A percentile compares a stretch with the other conserved stretches of the same genome.
These are phyloP conservation scores for Ascocoryne sarcoides DNA, from an alignment of 2,329 filamentous ascomycete genomes.

Conservation along the genomic window DNA sequence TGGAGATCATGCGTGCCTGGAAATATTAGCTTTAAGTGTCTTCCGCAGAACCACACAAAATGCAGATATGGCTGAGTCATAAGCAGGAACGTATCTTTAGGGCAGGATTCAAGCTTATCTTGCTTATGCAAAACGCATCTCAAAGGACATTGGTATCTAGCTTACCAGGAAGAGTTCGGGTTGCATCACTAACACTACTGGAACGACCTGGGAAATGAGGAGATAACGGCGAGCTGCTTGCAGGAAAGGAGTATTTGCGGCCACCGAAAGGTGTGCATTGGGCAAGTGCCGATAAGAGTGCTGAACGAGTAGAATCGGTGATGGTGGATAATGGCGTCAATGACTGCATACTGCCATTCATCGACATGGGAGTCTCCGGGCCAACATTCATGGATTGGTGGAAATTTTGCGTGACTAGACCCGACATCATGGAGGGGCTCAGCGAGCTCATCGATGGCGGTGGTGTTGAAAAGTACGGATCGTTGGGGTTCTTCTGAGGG, in stretches of 20 bases:
- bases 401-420: slow-evolving; percentile 51
- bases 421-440: slow-evolving; percentile 63
- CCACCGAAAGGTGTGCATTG: slow-evolving; percentile 47
- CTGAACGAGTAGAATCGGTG: slow-evolving; percentile 54
- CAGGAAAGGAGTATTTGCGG: slow-evolving; percentile 56
- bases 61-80: not conserved
- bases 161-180: slow-evolving; percentile 54
- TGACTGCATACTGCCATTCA: slow-evolving; percentile 49
- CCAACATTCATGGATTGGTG: slow-evolving; percentile 60
- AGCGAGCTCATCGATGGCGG: slow-evolving; percentile 65
- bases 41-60: not conserved
- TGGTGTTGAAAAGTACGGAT: slow-evolving; percentile 72
- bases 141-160: not conserved
- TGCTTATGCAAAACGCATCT: not conserved
- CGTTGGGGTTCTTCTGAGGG: slow-evolving; percentile 60
- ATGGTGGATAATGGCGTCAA: slow-evolving; percentile 54
- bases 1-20: slow-evolving; percentile 68
- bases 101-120: not conserved
- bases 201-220: slow-evolving; percentile 40
- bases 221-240: slow-evolving; percentile 45
- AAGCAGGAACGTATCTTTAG: not conserved
- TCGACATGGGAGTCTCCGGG: slow-evolving; percentile 65
- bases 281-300: slow-evolving; percentile 50
- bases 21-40: not conserved
- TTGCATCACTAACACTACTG: slow-evolving; percentile 42